phyloP scores from a whole-genome alignment of 2,329 filamentous ascomycete species.

The Periconia sp. region DNA sequence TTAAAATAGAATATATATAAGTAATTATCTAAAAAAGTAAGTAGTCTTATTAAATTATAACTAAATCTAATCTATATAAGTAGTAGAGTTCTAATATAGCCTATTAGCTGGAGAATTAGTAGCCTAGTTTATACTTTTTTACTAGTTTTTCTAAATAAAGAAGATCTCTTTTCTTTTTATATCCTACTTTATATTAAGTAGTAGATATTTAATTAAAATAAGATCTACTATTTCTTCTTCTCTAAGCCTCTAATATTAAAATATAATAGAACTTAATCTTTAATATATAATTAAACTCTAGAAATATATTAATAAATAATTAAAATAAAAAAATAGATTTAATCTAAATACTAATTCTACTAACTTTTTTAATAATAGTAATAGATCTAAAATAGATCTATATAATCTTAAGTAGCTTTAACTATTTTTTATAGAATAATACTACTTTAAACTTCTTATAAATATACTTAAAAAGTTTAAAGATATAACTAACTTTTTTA shows the following conservation, averaged over 20 bases:
- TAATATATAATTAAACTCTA: conserved; percentile 16
- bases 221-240: not conserved
- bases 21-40: too few relatives aligned
- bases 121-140: conserved; percentile 4
- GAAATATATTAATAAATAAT: conserved; percentile 14
- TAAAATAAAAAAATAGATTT: conserved; percentile 4
- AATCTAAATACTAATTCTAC: too few relatives aligned
- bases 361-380: not conserved
- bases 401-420: conserved; percentile 7
- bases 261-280: conserved; percentile 14
- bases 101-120: conserved; percentile 1
- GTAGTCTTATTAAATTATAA: conserved; percentile 10
- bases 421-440: conserved; percentile 6
- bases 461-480: conserved; percentile 6
- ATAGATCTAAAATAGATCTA: conserved; percentile 2
- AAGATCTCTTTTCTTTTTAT: too few relatives aligned
- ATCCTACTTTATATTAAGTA: conserved; percentile 4
- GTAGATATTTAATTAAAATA: conserved; percentile 9
- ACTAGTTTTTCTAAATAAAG: conserved; percentile 6
- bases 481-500: conserved; percentile 5
- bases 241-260: conserved; percentile 6
- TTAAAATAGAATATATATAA: too few relatives aligned
- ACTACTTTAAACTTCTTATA: conserved; percentile 7
- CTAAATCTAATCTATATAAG: conserved; percentile 3
- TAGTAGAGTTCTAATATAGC: conserved; percentile 2